Evolutionary conservation across 2,329 filamentous ascomycete genomes (phyloP).

Genomic region (Sarocladiaceae sp.): DNA sequence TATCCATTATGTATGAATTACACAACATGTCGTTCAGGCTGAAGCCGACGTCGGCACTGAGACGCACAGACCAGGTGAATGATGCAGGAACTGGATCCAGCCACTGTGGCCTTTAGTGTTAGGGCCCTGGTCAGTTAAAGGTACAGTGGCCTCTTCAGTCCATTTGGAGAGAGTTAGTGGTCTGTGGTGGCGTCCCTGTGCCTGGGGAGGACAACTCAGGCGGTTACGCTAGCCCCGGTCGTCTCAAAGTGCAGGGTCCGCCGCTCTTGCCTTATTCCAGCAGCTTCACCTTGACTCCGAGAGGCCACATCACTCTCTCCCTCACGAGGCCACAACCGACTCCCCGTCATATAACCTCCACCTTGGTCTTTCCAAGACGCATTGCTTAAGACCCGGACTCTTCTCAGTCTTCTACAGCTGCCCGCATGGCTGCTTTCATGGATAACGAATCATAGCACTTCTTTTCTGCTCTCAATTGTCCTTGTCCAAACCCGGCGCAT

Average conservation of each 20-base stretch:
- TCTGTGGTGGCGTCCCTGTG: too few species aligned
- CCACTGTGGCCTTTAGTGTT: background rate
- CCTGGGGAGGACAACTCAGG: too few species aligned
- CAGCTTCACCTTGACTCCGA: conserved; percentile 4
- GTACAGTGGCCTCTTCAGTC: too few species aligned
- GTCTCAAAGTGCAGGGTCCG: conserved; percentile 1
- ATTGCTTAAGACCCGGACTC: background rate
- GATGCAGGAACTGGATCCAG: conserved; percentile 7
- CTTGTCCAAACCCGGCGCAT: conserved; percentile 8
- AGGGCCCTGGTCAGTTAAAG: too few species aligned
- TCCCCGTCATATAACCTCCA: conserved; percentile 2
- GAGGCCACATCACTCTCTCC: conserved; percentile 11
- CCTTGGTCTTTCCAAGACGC: background rate
- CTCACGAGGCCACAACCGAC: background rate
- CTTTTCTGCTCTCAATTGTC: conserved; percentile 1
- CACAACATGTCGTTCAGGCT: conserved; percentile 1
- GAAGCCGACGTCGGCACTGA: conserved; percentile 1
- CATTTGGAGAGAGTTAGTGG: too few species aligned
- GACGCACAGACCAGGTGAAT: conserved; percentile 3
- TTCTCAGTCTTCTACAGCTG: background rate
- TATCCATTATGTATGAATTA: background rate
- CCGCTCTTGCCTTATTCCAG: conserved; percentile 8
- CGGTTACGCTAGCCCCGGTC: too few species aligned
- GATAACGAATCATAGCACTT: conserved; percentile 3
- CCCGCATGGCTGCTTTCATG: conserved; percentile 9